Evolutionary conservation across 139 green algal species (phyloP), one percentile per base, ranked within the genome.

Genomic region (Closterium sp.): DNA sequence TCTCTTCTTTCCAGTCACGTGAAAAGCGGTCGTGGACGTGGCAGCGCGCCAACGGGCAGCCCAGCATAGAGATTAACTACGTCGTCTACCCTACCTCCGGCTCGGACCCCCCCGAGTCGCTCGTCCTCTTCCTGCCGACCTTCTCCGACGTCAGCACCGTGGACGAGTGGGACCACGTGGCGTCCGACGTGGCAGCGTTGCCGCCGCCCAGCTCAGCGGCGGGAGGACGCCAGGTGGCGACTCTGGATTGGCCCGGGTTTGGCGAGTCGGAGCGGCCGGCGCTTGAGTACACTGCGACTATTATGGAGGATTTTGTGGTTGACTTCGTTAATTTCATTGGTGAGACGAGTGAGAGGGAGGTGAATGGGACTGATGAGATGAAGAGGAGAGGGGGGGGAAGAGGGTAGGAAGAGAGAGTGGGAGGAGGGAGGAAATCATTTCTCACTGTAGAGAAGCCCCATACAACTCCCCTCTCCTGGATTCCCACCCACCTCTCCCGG

Each of bases 61-160:
- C 86, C 30, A 69, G 12, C 43, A 89, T 89, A 76, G 64, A 33
- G 35, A 89, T 89, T 83, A 89, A 89, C 86, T 89, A 89, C 64
- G 86, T 89, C 4, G 86, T 84, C n/a, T 55, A 89, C 30, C 55
- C 55, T 32, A 55, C 35, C 30, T 84, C n/a, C 31, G 30, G 31
- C 55, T 33, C 28, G n/a, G 86, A 89, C 64, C 28, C 31, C 31
- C 88, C 34, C 25, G 83, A 66, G 25, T 69, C 43, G 43, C 43
- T 69, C 43, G 35, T 92, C 12, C 34, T 92, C 23, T 90, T 92
- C 28, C 36, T 92, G 89, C 89, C 89, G 28, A n/a, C 89, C 30
- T 64, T 89, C n/a, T 92, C 89, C 21, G 89, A 92, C 43, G 89
- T 92, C 34, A 92, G 89, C 89, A 92, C 89, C 2, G 69, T 90